Evolutionary conservation across 495 filamentous ascomycete species (phyloP).

Genomic region (Trichoderma parareesei): DNA sequence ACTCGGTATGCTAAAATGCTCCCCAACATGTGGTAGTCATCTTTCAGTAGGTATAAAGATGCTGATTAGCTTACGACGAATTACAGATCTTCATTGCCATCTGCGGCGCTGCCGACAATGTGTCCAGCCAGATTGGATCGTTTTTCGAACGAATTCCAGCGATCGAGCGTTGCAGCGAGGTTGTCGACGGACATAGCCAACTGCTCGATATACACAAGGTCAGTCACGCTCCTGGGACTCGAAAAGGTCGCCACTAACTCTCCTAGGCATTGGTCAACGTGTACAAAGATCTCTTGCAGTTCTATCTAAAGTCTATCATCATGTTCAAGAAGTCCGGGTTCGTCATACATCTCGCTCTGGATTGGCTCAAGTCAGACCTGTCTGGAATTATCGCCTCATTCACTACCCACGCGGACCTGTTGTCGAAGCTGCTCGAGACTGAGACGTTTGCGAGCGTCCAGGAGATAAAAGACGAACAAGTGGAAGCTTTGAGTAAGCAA

Average conservation of each 20-base stretch:
- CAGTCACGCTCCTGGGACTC: neutral
- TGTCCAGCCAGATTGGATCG: neutral
- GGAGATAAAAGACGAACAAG: neutral
- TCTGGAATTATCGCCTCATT: neutral
- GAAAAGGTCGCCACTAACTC: neutral
- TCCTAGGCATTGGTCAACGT: neutral
- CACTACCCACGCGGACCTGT: neutral
- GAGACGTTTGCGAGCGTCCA: neutral
- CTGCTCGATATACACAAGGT: neutral
- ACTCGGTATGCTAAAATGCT: neutral
- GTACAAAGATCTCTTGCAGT: neutral
- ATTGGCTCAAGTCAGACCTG: neutral
- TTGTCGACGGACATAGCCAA: neutral
- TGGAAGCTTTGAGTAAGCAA: neutral
- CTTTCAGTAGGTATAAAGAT: too few species aligned
- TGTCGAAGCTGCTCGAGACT: neutral
- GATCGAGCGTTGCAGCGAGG: neutral
- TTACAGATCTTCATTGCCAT: neutral
- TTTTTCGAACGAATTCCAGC: neutral
- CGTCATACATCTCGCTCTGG: neutral
- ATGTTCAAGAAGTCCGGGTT: neutral
- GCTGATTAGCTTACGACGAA: neutral
- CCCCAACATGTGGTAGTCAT: neutral
- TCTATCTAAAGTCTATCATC: neutral
- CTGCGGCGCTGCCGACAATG: neutral